These are phyloP conservation scores for Lentithecium fluviatile DNA, from an alignment of 495 filamentous ascomycete genomes.

Conservation along the genomic window DNA sequence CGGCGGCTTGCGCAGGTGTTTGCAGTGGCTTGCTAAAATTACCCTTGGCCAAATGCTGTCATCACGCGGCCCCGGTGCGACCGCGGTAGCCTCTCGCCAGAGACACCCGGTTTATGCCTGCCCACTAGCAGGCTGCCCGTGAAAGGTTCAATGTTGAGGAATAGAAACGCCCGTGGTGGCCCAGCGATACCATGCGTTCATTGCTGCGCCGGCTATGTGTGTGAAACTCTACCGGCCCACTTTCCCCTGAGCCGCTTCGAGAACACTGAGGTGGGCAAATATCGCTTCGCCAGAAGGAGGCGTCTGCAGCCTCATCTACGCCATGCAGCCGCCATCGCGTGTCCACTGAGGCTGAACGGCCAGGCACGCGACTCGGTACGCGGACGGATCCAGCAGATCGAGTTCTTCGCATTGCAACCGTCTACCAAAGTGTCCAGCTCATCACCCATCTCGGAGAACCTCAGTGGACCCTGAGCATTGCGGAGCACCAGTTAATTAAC, in stretches of 20 bases:
- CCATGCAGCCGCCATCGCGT: slow-evolving; percentile 5
- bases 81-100: slow-evolving; percentile 6
- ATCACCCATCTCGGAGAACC: background rate
- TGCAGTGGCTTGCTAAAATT: slow-evolving; percentile 21
- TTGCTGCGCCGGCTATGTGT: background rate
- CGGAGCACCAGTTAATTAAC: background rate
- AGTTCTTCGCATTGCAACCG: background rate
- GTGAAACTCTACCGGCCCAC: no score
- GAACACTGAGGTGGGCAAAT: background rate
- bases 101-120: slow-evolving; percentile 6
- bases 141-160: no score
- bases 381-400: background rate
- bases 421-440: background rate
- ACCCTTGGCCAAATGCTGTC: slow-evolving; percentile 18
- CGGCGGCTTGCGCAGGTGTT: slow-evolving; percentile 16
- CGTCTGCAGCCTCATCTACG: slow-evolving; percentile 14
- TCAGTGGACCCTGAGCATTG: background rate
- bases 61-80: background rate
- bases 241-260: slow-evolving; percentile 19
- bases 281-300: background rate
- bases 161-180: no score
- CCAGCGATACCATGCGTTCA: background rate
- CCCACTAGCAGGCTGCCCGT: background rate
- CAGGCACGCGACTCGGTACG: background rate
- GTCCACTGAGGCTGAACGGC: background rate